Percentiles rank a stretch among this genome's conserved stretches.
Evolutionary conservation across 1,284 basidiomycete species (phyloP).

Genomic region (Sporisorium reilianum): DNA sequence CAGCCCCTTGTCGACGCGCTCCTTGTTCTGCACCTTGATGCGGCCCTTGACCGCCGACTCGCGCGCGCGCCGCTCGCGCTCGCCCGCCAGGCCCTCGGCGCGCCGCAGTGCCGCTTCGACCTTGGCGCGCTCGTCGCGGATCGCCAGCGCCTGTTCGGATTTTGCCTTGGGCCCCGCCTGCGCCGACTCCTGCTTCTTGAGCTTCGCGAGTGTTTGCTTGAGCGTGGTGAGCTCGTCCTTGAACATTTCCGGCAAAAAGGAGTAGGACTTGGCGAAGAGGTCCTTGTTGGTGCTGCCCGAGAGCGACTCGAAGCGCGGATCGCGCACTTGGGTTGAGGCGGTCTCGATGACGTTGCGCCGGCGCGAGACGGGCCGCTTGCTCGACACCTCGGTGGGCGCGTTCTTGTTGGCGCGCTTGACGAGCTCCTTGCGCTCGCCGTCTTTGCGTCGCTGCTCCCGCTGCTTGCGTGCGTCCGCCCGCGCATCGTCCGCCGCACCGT

Average conservation of each 20-base stretch:
- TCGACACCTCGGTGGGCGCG: slow-evolving; percentile 88
- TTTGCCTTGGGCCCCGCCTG: slow-evolving; percentile 76
- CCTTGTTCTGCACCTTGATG: slow-evolving; percentile 69
- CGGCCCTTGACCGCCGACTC: slow-evolving; percentile 73
- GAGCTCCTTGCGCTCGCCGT: slow-evolving; percentile 35
- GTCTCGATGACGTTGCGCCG: slow-evolving; percentile 81
- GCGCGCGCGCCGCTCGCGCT: slow-evolving; percentile 78
- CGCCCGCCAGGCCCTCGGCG: slow-evolving; percentile 75
- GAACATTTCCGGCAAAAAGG: slow-evolving; percentile 81
- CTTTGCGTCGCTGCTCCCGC: slow-evolving; percentile 23
- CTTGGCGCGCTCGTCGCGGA: slow-evolving; percentile 78
- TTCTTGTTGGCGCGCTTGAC: slow-evolving; percentile 83
- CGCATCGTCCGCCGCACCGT: slow-evolving; percentile 4
- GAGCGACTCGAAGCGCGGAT: slow-evolving; percentile 87
- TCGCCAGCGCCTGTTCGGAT: slow-evolving; percentile 71
- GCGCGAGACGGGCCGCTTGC: slow-evolving; percentile 86
- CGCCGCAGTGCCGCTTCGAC: slow-evolving; percentile 84
- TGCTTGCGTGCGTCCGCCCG: slow-evolving; percentile 18
- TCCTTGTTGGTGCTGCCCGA: slow-evolving; percentile 78
- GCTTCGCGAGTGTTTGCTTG: slow-evolving; percentile 78
- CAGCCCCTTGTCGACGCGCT: slow-evolving; percentile 60
- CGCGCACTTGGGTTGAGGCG: slow-evolving; percentile 77
- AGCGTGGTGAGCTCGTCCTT: slow-evolving; percentile 78
- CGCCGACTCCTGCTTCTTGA: slow-evolving; percentile 76
- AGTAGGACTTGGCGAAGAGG: slow-evolving; percentile 81